Base-by-base conservation (phyloP, 176 grass and related monocot species). In the Triticum dicoccoides region DNA sequence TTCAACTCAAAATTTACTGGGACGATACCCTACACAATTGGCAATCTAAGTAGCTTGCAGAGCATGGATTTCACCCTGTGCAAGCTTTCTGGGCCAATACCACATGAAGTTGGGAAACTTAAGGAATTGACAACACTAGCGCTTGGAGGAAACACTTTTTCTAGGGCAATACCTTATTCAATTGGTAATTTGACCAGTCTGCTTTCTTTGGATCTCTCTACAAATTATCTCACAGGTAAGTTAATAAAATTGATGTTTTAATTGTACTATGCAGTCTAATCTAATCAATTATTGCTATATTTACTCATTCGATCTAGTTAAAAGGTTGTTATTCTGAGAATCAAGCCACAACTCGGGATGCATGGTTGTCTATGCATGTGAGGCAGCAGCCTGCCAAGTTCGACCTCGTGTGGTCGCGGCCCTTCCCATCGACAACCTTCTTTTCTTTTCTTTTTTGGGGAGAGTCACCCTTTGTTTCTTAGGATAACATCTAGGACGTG, bases 151-250 rank as follows among this genome's bases (percentile, higher is more conserved):
- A 68, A 68, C 8, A 68, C 32, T 8, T 9, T 34, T 68, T 34
- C 68, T 8, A 62, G 76, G 1, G 33, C 2, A 20, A 80, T 88
- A 81, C 85, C 89, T 30, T 27, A n/a, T 81, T 88, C 85, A 25
- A 70, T 88, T 61, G 61, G n/a, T 37, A 88, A 88, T 69, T 69
- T 91, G 49, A 85, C 78, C 25, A 73, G 23, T 51, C 11, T 92
- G 71, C 21, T 9, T 56, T 2, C 0, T 8, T 70, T 91, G 51
- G 5, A 62, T 8, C 80, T 91, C 35, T 47, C 24, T 13, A 1
- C 0, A 3, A 88, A 82, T 82, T 24, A 11, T 78, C 59, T 91
- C 23, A 82, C 0, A 0, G 82, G 86, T 54, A 80, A 24, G 77
- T 18, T 14, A 5, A 51, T 51, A 15, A 15, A 51, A 51, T 51